A percentile compares a stretch with the other conserved stretches of the same genome.
phyloP scores from a whole-genome alignment of 371 early-diverging fungal species.

The Haplosporangium sp. region DNA sequence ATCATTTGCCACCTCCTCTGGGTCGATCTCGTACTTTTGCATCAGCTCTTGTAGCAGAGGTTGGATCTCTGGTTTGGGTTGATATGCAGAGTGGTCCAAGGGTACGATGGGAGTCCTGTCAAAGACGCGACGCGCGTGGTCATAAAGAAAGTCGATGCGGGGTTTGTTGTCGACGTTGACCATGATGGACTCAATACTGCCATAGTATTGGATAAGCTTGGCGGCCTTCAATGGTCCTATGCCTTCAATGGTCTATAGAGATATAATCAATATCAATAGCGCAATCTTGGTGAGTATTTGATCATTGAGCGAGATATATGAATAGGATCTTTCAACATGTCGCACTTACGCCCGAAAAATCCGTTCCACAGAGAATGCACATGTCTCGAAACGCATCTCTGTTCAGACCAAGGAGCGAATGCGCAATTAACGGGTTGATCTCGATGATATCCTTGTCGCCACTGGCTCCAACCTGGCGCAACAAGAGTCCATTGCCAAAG shows the following conservation, averaged over 20 bases:
- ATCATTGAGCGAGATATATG: not conserved
- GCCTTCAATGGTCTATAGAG: constrained; percentile 64
- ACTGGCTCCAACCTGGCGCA: constrained; percentile 62
- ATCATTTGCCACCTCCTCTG: constrained; percentile 35
- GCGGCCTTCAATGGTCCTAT: constrained; percentile 75
- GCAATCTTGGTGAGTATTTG: not conserved
- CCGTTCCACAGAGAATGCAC: constrained; percentile 86
- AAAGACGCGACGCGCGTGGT: constrained; percentile 66
- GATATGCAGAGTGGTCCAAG: constrained; percentile 24
- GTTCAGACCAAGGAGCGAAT: constrained; percentile 62
- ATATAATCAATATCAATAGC: not conserved
- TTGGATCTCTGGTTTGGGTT: constrained; percentile 14
- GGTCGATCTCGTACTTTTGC: constrained; percentile 57
- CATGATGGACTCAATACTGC: constrained; percentile 73
- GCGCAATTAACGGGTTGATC: constrained; percentile 68
- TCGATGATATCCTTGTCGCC: constrained; percentile 55
- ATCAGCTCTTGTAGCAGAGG: constrained; percentile 38
- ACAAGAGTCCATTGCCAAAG: constrained; percentile 67
- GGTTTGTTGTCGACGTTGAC: constrained; percentile 55
- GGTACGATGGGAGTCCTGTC: constrained; percentile 55
- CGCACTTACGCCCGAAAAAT: constrained; percentile 65
- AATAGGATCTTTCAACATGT: not conserved
- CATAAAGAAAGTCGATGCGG: constrained; percentile 62
- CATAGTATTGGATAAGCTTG: constrained; percentile 63
- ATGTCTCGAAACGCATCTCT: constrained; percentile 73